Percentiles rank a stretch among this genome's conserved stretches.
Conservation (phyloP, 2,329 filamentous ascomycete species). For the Rutstroemia sp. region DNA sequence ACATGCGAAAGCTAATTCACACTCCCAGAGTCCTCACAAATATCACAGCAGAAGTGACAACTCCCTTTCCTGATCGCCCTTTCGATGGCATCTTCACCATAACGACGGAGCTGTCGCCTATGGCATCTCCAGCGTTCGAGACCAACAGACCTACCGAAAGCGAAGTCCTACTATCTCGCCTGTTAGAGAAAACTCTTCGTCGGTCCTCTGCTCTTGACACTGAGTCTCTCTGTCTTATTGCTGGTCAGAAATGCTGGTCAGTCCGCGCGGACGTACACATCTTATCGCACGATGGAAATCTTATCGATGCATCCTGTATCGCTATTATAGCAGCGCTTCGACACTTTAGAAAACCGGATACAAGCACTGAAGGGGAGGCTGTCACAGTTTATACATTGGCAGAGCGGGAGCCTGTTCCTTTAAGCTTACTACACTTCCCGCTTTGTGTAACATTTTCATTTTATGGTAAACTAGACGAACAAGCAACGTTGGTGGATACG, state of each 20-base stretch:
- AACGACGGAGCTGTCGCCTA: slow-evolving; percentile 80
- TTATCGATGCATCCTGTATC: slow-evolving; percentile 80
- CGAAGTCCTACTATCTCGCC: slow-evolving; percentile 77
- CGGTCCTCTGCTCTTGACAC: slow-evolving; percentile 89
- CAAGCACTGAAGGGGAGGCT: slow-evolving; percentile 74
- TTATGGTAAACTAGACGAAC: slow-evolving; percentile 57
- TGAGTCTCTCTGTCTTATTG: slow-evolving; percentile 89
- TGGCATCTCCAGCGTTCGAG: slow-evolving; percentile 87
- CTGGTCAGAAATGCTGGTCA: slow-evolving; percentile 85
- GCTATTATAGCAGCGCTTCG: slow-evolving; percentile 81
- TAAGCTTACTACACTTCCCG: slow-evolving; percentile 87
- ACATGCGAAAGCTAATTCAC: not conserved
- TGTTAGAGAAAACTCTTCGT: slow-evolving; percentile 90
- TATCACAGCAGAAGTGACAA: slow-evolving; percentile 80
- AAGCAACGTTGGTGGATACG: slow-evolving; percentile 65
- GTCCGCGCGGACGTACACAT: slow-evolving; percentile 89
- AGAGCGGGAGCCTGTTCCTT: slow-evolving; percentile 81
- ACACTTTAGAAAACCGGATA: slow-evolving; percentile 88
- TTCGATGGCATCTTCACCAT: slow-evolving; percentile 96
- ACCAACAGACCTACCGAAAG: slow-evolving; percentile 74
- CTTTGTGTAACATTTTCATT: slow-evolving; percentile 88
- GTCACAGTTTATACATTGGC: slow-evolving; percentile 77
- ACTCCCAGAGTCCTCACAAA: slow-evolving; percentile 65
- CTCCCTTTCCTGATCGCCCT: slow-evolving; percentile 78
- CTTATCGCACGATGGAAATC: slow-evolving; percentile 81